These are phyloP conservation scores for Aspergillus fumigatus DNA, from an alignment of 2,329 filamentous ascomycete genomes.

Conservation along the genomic window DNA sequence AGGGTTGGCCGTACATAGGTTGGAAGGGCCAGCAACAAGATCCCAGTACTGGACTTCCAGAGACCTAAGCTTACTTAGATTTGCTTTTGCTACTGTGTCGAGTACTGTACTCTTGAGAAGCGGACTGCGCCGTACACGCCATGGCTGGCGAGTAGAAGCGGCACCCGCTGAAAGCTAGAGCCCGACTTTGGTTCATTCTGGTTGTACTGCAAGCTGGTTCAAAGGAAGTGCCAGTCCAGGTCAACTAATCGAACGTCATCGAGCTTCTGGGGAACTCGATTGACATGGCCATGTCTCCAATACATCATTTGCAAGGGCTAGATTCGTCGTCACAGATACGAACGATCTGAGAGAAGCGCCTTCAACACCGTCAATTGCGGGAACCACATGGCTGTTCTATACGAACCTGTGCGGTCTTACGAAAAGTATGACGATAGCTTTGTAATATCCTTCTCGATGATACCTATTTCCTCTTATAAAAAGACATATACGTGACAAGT, in stretches of 20 bases:
- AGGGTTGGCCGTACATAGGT: conserved; percentile 58
- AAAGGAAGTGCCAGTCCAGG: not conserved
- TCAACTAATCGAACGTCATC: not conserved
- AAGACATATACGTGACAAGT: not conserved
- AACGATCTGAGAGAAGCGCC: not conserved
- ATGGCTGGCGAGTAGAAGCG: no score
- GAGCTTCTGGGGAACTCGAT: not conserved
- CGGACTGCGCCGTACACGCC: not conserved
- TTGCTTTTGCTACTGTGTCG: not conserved
- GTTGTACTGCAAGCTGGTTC: not conserved
- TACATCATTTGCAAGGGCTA: not conserved
- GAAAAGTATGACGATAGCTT: not conserved
- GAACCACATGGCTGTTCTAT: not conserved
- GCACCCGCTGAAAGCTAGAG: not conserved
- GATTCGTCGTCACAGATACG: not conserved
- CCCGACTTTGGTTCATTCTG: not conserved
- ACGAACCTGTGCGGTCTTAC: not conserved
- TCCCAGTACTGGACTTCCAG: conserved; percentile 28
- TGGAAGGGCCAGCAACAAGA: conserved; percentile 44
- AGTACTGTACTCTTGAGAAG: not conserved
- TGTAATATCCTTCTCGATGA: not conserved
- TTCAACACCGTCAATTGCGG: not conserved
- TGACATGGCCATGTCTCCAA: not conserved
- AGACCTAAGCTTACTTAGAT: conserved; percentile 15
- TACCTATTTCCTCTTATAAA: not conserved